A percentile compares a stretch with the other conserved stretches of the same genome.
These are phyloP conservation scores for Miamiensis avidus DNA, from an alignment of 169 alveolate species.

Conservation along the genomic window DNA sequence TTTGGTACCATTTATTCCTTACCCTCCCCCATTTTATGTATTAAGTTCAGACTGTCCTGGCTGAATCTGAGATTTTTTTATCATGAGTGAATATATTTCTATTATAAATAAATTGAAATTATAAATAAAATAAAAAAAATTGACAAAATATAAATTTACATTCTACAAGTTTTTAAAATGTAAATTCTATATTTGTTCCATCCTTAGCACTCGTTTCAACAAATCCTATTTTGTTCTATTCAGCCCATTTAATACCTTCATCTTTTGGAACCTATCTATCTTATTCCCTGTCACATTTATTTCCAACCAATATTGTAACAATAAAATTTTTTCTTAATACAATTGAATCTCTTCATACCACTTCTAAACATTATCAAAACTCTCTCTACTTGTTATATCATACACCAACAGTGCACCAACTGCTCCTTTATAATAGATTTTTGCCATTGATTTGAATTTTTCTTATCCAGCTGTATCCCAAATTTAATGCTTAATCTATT, in stretches of 20 bases:
- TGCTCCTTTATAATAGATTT: slow-evolving; percentile 76
- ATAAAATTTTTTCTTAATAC: background rate
- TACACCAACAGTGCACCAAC: slow-evolving; percentile 1
- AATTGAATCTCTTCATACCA: background rate
- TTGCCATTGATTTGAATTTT: slow-evolving; percentile 61
- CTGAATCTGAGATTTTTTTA: background rate
- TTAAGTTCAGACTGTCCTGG: background rate
- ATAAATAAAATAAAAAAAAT: too few species aligned
- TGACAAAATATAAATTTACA: background rate
- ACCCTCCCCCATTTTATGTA: background rate
- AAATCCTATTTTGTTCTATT: slow-evolving; percentile 19
- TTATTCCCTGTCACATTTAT: background rate
- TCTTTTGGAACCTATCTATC: slow-evolving; percentile 16
- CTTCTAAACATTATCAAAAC: background rate
- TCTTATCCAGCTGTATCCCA: slow-evolving; percentile 78
- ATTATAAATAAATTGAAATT: too few species aligned
- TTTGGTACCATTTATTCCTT: background rate
- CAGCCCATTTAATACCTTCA: slow-evolving; percentile 31
- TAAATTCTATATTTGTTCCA: slow-evolving; percentile 30
- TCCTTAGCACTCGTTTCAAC: slow-evolving; percentile 43
- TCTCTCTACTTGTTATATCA: background rate
- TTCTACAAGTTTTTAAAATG: slow-evolving; percentile 11
- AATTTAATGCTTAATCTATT: slow-evolving; percentile 58
- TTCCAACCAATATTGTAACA: background rate
- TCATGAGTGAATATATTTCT: background rate